phyloP scores from a whole-genome alignment of 2,329 filamentous ascomycete species.

The Phaeomoniella chlamydospora region DNA sequence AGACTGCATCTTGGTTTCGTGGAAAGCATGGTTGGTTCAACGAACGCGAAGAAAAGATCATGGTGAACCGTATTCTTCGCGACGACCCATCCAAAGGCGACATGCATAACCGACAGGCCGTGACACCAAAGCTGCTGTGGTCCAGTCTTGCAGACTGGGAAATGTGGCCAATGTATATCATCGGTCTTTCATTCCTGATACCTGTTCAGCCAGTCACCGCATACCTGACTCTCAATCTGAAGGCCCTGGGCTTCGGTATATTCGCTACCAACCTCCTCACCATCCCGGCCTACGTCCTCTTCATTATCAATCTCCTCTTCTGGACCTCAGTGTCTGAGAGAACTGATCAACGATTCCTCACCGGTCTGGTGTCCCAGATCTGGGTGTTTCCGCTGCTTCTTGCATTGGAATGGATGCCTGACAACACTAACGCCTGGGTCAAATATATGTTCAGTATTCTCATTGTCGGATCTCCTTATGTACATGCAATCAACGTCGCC shows the following conservation, averaged over 20 bases:
- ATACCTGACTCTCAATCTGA: conserved; percentile 26
- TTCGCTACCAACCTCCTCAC: conserved; percentile 48
- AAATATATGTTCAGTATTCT: conserved; percentile 36
- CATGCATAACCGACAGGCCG: conserved; percentile 40
- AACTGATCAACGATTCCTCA: conserved; percentile 35
- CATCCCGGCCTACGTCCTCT: conserved; percentile 42
- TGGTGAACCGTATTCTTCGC: conserved; percentile 35
- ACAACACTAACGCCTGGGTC: conserved; percentile 30
- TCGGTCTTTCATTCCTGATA: conserved; percentile 25
- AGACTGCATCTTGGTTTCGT: conserved; percentile 28
- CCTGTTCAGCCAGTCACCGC: conserved; percentile 18
- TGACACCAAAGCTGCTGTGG: conserved; percentile 31
- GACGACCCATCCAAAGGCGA: conserved; percentile 29
- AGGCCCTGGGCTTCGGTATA: conserved; percentile 37
- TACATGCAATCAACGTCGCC: conserved; percentile 36
- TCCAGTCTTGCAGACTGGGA: conserved; percentile 36
- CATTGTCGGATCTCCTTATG: conserved; percentile 38
- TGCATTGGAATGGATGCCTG: conserved; percentile 32
- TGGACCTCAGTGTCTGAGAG: conserved; percentile 34
- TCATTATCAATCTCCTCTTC: conserved; percentile 46
- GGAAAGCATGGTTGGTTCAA: conserved; percentile 45
- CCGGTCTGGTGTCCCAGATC: conserved; percentile 35
- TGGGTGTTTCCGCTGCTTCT: conserved; percentile 40
- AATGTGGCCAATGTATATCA: conserved; percentile 37
- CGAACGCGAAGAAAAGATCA: conserved; percentile 50